These are phyloP conservation scores for Exophiala spinifera DNA, from an alignment of 2,329 filamentous ascomycete species.

Conservation along the genomic window DNA sequence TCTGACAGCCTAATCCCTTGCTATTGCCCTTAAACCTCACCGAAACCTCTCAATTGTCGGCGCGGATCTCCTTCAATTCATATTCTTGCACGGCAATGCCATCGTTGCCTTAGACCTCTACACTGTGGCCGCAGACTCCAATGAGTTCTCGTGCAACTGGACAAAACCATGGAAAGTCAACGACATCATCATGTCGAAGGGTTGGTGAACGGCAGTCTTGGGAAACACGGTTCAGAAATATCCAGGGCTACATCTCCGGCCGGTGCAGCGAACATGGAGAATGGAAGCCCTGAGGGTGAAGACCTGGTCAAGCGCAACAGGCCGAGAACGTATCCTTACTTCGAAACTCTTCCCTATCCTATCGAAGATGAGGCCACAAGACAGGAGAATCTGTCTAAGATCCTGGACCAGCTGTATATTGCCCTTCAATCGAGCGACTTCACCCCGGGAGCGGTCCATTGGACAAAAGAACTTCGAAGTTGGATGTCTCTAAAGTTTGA, in stretches of 20 bases:
- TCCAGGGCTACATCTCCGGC: conserved; percentile 86
- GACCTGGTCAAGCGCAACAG: conserved; percentile 65
- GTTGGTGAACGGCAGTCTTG: conserved; percentile 14
- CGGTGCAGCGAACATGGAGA: conserved; percentile 45
- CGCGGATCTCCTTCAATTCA: neutral
- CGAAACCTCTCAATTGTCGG: neutral
- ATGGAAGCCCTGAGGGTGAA: conserved; percentile 48
- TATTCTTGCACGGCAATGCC: conserved; percentile 4
- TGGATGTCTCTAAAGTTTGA: conserved; percentile 98
- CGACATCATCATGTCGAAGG: conserved; percentile 17
- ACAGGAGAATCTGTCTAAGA: conserved; percentile 76
- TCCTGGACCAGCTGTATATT: conserved; percentile 90
- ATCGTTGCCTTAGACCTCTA: neutral
- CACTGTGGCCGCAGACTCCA: neutral
- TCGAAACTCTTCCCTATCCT: conserved; percentile 81
- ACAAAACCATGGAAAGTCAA: conserved; percentile 16
- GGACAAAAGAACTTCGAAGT: conserved; percentile 91
- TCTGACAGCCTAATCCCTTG: conserved; percentile 6
- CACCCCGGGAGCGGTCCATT: conserved; percentile 86
- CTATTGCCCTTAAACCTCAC: neutral
- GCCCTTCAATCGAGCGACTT: conserved; percentile 91
- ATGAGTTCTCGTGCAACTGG: conserved; percentile 7
- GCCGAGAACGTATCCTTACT: conserved; percentile 90
- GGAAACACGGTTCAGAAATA: conserved; percentile 49
- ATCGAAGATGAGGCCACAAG: conserved; percentile 77